phyloP scores from a whole-genome alignment of 768 basidiomycete species.

The Rhizopogon vinicolor region DNA sequence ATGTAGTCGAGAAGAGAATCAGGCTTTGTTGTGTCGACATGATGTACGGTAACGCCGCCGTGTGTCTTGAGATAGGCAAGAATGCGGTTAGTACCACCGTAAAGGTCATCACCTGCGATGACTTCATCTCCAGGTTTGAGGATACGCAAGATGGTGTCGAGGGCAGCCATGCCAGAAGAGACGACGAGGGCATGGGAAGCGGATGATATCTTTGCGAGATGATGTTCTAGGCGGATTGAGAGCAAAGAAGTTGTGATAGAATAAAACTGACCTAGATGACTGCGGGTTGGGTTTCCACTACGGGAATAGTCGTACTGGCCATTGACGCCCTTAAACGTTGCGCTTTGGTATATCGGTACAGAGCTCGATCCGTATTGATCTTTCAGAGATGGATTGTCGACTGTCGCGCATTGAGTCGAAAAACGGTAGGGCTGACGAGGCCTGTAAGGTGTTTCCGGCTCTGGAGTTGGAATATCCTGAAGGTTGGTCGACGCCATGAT shows the following conservation, averaged over 20 bases:
- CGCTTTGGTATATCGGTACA: conserved; percentile 96
- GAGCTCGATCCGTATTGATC: conserved; percentile 94
- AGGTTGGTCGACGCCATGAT: conserved; percentile 5
- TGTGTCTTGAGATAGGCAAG: conserved; percentile 85
- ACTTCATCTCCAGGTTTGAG: conserved; percentile 95
- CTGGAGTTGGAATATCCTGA: conserved; percentile 73
- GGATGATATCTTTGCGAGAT: conserved; percentile 94
- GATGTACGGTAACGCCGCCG: conserved; percentile 84
- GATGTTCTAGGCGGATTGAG: conserved; percentile 63
- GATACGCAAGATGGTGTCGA: conserved; percentile 90
- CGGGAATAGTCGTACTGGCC: conserved; percentile 92
- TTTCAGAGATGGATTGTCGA: conserved; percentile 87
- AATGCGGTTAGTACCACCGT: conserved; percentile 96
- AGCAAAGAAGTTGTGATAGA: neutral
- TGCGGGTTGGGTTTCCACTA: conserved; percentile 95
- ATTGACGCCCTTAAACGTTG: conserved; percentile 93
- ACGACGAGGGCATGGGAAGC: conserved; percentile 88
- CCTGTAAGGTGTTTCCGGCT: conserved; percentile 70
- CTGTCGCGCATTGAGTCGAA: conserved; percentile 87
- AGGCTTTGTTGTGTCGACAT: conserved; percentile 88
- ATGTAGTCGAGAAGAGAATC: conserved; percentile 57
- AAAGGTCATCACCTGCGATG: conserved; percentile 95
- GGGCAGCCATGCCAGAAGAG: conserved; percentile 96
- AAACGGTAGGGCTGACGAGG: conserved; percentile 78
- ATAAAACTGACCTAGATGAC: conserved; percentile 74